These are phyloP conservation scores for Mucor irregularis DNA, from an alignment of 371 early-diverging fungal genomes.

Conservation along the genomic window DNA sequence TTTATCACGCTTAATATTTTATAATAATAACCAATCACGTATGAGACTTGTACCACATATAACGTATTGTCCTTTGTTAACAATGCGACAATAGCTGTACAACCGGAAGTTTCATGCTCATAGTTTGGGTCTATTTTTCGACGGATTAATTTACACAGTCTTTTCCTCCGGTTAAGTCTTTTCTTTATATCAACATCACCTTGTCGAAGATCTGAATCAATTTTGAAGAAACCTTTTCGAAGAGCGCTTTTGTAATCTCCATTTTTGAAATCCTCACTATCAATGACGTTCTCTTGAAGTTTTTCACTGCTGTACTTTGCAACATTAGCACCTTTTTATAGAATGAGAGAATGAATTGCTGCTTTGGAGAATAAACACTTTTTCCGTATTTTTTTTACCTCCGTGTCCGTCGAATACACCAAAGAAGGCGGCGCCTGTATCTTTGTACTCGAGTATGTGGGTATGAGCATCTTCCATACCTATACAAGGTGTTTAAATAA, in stretches of 20 bases:
- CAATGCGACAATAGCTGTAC: constrained; percentile 88
- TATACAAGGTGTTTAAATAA: constrained; percentile 22
- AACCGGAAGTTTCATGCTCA: constrained; percentile 84
- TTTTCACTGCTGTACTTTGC: constrained; percentile 85
- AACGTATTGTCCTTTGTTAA: constrained; percentile 66
- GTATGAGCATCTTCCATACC: constrained; percentile 98
- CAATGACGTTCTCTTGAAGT: constrained; percentile 69
- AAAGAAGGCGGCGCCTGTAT: constrained; percentile 75
- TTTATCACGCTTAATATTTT: neutral
- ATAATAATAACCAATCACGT: neutral
- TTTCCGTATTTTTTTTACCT: too few relatives aligned
- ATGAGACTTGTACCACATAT: constrained; percentile 32
- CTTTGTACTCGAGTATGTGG: constrained; percentile 70
- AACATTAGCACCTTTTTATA: constrained; percentile 59
- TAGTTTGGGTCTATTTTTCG: constrained; percentile 64
- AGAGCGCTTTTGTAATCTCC: constrained; percentile 72
- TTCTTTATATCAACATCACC: constrained; percentile 36
- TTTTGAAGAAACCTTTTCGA: constrained; percentile 76
- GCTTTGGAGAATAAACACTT: too few relatives aligned
- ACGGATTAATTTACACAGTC: neutral
- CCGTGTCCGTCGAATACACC: constrained; percentile 98
- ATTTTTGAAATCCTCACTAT: constrained; percentile 60
- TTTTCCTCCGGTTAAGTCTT: neutral
- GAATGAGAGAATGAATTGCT: neutral
- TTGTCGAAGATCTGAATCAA: constrained; percentile 75